phyloP scores from a whole-genome alignment of 345 rosid genomes.

The Trapa bicornis region DNA sequence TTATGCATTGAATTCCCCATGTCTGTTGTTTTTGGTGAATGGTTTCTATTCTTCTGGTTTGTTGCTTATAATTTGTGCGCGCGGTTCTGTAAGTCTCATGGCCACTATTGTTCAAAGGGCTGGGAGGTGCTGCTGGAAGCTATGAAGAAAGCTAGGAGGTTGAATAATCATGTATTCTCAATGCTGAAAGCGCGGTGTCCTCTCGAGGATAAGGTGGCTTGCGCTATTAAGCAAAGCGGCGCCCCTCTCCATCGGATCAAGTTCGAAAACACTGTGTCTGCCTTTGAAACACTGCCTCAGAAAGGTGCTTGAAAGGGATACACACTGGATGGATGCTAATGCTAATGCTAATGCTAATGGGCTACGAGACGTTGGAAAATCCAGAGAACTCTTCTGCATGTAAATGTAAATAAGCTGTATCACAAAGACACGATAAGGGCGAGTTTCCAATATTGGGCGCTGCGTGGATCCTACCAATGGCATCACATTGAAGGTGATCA shows the following conservation, averaged over 20 bases:
- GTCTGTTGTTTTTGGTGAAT: neutral
- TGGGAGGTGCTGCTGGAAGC: slow-evolving; percentile 89
- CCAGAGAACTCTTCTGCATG: neutral
- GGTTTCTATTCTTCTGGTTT: neutral
- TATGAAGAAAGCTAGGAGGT: slow-evolving; percentile 89
- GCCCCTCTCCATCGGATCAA: slow-evolving; percentile 82
- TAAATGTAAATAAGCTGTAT: neutral
- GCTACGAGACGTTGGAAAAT: neutral
- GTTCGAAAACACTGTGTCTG: slow-evolving; percentile 94
- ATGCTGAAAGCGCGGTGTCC: slow-evolving; percentile 98
- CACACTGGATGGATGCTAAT: neutral
- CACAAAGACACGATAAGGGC: neutral
- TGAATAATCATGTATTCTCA: slow-evolving; percentile 95
- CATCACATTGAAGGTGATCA: no score
- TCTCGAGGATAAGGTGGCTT: slow-evolving; percentile 86
- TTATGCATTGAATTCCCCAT: neutral
- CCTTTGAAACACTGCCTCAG: slow-evolving; percentile 90
- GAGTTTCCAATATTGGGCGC: neutral
- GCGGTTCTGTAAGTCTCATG: neutral
- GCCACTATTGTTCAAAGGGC: slow-evolving; percentile 33
- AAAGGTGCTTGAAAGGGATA: slow-evolving; percentile 38
- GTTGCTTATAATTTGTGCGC: neutral
- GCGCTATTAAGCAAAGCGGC: slow-evolving; percentile 94
- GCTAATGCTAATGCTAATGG: neutral
- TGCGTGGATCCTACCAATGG: no score